These are phyloP conservation scores for Hymenoscyphus fructigenus DNA, from an alignment of 2,329 filamentous ascomycete genomes.

Conservation along the genomic window DNA sequence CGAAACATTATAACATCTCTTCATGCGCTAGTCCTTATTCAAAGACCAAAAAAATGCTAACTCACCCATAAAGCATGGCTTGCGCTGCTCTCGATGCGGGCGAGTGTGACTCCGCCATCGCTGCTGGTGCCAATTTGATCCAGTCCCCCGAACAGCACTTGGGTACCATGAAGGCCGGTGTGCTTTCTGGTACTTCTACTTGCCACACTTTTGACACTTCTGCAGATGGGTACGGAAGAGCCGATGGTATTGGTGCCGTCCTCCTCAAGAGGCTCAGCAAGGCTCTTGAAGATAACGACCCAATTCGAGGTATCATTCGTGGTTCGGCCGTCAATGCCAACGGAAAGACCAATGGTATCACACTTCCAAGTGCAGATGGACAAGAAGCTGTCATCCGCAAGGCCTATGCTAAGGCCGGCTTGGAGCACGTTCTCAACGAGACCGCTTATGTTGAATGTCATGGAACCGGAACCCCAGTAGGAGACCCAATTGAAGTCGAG, in stretches of 20 bases:
- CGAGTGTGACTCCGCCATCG: slow-evolving; percentile 39
- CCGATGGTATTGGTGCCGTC: slow-evolving; percentile 59
- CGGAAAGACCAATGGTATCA: slow-evolving; percentile 56
- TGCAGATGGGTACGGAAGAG: slow-evolving; percentile 63
- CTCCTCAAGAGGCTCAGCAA: slow-evolving; percentile 58
- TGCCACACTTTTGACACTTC: slow-evolving; percentile 57
- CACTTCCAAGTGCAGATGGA: slow-evolving; percentile 48
- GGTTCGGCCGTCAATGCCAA: slow-evolving; percentile 53
- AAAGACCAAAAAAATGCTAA: slow-evolving; percentile 16
- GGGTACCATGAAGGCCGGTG: slow-evolving; percentile 18
- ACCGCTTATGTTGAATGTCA: slow-evolving; percentile 21
- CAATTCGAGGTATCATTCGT: slow-evolving; percentile 55
- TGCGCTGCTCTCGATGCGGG: slow-evolving; percentile 47
- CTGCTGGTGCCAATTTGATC: slow-evolving; percentile 26
- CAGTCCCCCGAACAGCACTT: slow-evolving; percentile 21
- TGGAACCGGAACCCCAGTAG: slow-evolving; percentile 22
- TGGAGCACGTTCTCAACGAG: slow-evolving; percentile 9
- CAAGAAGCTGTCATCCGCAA: slow-evolving; percentile 37
- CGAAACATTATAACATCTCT: background rate
- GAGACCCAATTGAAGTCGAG: slow-evolving; percentile 22
- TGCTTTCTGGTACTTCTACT: slow-evolving; percentile 43
- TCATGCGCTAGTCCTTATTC: slow-evolving; percentile 23
- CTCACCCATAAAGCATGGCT: slow-evolving; percentile 50
- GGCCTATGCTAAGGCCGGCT: slow-evolving; percentile 17
- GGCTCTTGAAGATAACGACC: slow-evolving; percentile 59